A percentile compares a stretch with the other conserved stretches of the same genome.
Evolutionary conservation across 768 basidiomycete species (phyloP).

Genomic region (Dentipellis fragilis): DNA sequence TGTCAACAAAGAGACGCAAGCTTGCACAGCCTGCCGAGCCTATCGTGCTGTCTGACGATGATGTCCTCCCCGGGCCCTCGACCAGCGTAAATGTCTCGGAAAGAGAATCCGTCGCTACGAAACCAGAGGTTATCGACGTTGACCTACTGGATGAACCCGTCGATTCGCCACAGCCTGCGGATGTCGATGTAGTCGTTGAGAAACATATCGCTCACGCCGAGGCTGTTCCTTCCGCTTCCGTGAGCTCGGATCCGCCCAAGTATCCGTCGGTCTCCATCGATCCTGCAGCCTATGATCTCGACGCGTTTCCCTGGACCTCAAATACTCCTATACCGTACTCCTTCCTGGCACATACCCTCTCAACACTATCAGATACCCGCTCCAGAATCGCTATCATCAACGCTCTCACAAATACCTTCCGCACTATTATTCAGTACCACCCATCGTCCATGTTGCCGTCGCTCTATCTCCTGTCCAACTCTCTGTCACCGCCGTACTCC

Average conservation of each 20-base stretch:
- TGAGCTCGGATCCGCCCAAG: conserved; percentile 1
- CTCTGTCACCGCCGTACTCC: conserved; percentile 65
- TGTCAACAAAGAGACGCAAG: neutral
- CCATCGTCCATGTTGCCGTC: conserved; percentile 64
- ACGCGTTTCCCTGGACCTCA: conserved; percentile 33
- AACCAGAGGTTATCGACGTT: conserved; percentile 23
- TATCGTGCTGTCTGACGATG: neutral
- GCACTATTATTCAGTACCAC: conserved; percentile 55
- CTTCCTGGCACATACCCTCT: conserved; percentile 58
- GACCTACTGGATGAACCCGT: conserved; percentile 17
- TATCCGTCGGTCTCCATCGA: conserved; percentile 36
- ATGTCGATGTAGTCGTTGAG: neutral
- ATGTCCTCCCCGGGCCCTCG: neutral
- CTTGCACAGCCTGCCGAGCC: neutral
- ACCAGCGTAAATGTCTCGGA: neutral
- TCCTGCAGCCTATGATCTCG: conserved; percentile 34
- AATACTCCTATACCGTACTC: conserved; percentile 47
- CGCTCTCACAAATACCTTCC: conserved; percentile 64
- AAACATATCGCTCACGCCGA: neutral
- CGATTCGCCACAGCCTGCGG: neutral
- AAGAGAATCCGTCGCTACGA: neutral
- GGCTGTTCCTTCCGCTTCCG: too few species aligned
- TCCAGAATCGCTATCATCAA: conserved; percentile 66
- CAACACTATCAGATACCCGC: conserved; percentile 50
- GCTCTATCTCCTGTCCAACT: conserved; percentile 75